Conservation (phyloP, 129 eudicot genomes). For the Solidago caesia region DNA sequence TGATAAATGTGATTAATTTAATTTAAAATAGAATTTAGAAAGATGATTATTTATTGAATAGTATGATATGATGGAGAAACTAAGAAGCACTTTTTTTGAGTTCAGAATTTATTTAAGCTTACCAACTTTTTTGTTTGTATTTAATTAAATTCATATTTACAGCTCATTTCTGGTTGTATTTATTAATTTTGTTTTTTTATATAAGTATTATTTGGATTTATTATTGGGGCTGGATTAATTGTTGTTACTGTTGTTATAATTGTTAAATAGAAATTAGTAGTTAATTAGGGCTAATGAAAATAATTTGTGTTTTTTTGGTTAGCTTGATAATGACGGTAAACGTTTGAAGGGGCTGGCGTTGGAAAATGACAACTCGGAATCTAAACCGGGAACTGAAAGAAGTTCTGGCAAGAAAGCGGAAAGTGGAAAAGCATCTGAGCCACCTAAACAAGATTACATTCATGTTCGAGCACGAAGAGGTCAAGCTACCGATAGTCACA, state of each 20-base stretch:
- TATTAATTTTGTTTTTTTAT: constrained; percentile 1
- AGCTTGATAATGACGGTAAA: constrained; percentile 71
- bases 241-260: neutral
- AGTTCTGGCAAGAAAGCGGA: constrained; percentile 65
- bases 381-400: constrained; percentile 50
- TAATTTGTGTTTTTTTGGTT: constrained; percentile 16
- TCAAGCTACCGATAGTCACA: constrained; percentile 99
- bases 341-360: constrained; percentile 51
- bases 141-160: constrained; percentile 19
- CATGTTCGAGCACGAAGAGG: constrained; percentile 98
- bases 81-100: neutral
- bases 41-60: constrained; percentile 4
- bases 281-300: neutral
- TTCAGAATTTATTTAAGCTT: constrained; percentile 8
- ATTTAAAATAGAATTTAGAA: constrained; percentile 14
- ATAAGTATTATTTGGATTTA: neutral
- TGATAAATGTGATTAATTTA: neutral
- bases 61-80: neutral
- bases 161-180: constrained; percentile 17
- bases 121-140: constrained; percentile 30
- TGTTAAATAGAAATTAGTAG: too few relatives aligned
- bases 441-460: constrained; percentile 86
- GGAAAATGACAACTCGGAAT: constrained; percentile 54
- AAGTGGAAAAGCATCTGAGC: constrained; percentile 55
- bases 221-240: neutral